Conservation (phyloP, 1,284 basidiomycete genomes). For the Porodaedalea pini region DNA sequence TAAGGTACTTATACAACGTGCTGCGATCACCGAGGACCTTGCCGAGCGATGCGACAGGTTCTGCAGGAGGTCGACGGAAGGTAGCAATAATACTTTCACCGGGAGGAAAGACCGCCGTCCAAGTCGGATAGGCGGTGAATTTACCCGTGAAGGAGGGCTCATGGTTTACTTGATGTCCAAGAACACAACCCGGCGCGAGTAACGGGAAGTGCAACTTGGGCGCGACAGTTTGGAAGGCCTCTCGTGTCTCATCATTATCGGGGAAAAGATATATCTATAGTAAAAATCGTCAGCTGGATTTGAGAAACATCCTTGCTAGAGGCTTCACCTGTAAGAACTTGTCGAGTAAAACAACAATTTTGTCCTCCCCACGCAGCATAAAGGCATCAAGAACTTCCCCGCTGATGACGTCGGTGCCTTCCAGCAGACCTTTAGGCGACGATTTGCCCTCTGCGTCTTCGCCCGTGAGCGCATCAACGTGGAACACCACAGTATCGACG, state of each 20-base stretch:
- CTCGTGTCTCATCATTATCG: conserved; percentile 42
- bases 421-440: conserved; percentile 35
- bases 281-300: background rate
- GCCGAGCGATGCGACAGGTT: conserved; percentile 71
- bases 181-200: conserved; percentile 38
- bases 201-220: conserved; percentile 53
- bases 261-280: conserved; percentile 62
- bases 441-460: conserved; percentile 41
- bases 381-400: conserved; percentile 59
- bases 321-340: conserved; percentile 56
- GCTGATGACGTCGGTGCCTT: conserved; percentile 57
- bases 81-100: conserved; percentile 46
- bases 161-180: conserved; percentile 52
- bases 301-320: background rate
- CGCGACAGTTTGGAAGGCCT: conserved; percentile 41
- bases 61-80: conserved; percentile 23
- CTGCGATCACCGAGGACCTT: conserved; percentile 84
- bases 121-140: conserved; percentile 56
- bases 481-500: conserved; percentile 71
- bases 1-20: conserved; percentile 94
- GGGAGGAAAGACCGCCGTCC: conserved; percentile 57
- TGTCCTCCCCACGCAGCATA: conserved; percentile 43
- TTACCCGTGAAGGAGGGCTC: conserved; percentile 42
- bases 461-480: conserved; percentile 78
- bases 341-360: conserved; percentile 60